Percentiles rank a stretch among this genome's conserved stretches.
phyloP scores from a whole-genome alignment of 2,329 filamentous ascomycete genomes.

The Fusarium staphyleae region DNA sequence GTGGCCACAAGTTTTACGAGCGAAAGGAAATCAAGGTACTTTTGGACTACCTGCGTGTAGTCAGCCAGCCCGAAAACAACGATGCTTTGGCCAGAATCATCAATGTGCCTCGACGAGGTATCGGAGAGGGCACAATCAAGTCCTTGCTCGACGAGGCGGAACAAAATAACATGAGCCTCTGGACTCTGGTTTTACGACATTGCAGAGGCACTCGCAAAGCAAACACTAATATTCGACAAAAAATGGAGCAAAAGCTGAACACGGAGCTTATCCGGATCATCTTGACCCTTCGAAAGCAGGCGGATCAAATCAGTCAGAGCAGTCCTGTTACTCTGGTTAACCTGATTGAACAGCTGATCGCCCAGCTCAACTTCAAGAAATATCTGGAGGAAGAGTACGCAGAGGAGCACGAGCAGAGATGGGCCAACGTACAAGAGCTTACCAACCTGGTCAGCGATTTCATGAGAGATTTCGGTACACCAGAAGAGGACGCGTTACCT shows the following conservation, averaged over 20 bases:
- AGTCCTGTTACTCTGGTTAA: constrained; percentile 52
- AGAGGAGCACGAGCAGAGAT: constrained; percentile 78
- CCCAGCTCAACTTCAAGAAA: constrained; percentile 75
- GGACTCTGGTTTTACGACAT: constrained; percentile 71
- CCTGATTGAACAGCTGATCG: constrained; percentile 61
- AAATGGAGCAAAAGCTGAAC: constrained; percentile 61
- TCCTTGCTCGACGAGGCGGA: constrained; percentile 79
- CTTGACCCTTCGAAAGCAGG: constrained; percentile 42
- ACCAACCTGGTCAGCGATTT: constrained; percentile 80
- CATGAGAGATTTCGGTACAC: constrained; percentile 51
- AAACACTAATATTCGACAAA: constrained; percentile 57
- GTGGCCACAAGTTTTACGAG: constrained; percentile 89
- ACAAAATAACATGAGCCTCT: constrained; percentile 71
- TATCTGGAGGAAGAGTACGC: constrained; percentile 75
- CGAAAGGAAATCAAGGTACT: constrained; percentile 86
- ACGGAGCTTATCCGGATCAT: constrained; percentile 58
- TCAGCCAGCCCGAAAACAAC: constrained; percentile 85
- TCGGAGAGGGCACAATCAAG: constrained; percentile 82
- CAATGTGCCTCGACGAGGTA: constrained; percentile 80
- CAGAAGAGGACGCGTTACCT: constrained; percentile 65
- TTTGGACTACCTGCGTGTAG: constrained; percentile 85
- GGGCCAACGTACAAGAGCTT: constrained; percentile 92
- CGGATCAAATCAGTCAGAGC: constrained; percentile 39
- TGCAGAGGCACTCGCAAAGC: constrained; percentile 58
- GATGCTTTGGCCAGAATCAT: constrained; percentile 85